phyloP scores from a whole-genome alignment of 768 basidiomycete species.

The Mycena epipterygia region DNA sequence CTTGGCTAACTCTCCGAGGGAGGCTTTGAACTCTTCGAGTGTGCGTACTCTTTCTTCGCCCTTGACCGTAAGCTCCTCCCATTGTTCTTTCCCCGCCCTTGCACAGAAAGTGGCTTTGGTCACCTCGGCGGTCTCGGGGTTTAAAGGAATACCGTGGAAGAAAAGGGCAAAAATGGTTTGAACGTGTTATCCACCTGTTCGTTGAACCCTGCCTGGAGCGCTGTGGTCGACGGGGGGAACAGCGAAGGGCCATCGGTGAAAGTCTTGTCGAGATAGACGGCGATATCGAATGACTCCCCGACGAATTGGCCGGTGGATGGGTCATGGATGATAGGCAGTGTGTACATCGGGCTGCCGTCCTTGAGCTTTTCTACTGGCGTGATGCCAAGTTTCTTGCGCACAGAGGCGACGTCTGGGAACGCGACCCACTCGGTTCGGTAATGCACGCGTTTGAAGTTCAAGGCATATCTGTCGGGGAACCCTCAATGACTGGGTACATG shows the following conservation, averaged over 20 bases:
- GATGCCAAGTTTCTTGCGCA: neutral
- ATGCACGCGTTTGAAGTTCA: neutral
- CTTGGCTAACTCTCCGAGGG: constrained; percentile 1
- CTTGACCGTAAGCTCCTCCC: no score
- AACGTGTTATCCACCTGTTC: constrained; percentile 25
- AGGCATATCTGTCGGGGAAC: neutral
- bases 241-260: constrained; percentile 45
- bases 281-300: constrained; percentile 53
- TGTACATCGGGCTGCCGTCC: constrained; percentile 45
- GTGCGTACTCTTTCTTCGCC: neutral
- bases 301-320: constrained; percentile 50
- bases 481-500: neutral
- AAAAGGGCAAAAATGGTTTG: constrained; percentile 1
- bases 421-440: constrained; percentile 7
- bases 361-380: constrained; percentile 36
- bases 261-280: constrained; percentile 54
- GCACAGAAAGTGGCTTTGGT: constrained; percentile 7
- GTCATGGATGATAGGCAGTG: constrained; percentile 53
- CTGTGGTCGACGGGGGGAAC: constrained; percentile 33
- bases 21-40: constrained; percentile 3
- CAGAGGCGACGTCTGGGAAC: neutral
- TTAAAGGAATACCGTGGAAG: constrained; percentile 2
- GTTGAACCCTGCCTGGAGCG: constrained; percentile 25
- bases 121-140: constrained; percentile 10
- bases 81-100: constrained; percentile 3